Base-by-base conservation (phyloP, 164 flowering plant genomes). In the Dillenia turbinata region DNA sequence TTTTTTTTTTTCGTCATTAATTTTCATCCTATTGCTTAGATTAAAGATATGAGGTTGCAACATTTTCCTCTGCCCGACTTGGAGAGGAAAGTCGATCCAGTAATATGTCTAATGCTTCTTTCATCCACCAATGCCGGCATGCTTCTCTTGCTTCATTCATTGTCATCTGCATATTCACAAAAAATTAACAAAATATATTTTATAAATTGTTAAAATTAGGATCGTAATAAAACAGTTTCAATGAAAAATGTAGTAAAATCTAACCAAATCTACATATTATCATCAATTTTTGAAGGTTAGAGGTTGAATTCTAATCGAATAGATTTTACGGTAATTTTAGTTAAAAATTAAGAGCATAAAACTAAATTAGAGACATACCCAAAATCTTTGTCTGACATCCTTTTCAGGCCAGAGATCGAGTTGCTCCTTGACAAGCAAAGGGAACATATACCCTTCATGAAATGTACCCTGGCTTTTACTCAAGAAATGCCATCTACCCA, bases 371-470 rank as follows among this genome's bases (percentile, higher is more conserved):
- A 33, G 59, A 56, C 87, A 5, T 79, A 91, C 97, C 97, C 97
- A 92, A 59, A 65, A 44, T 67, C 97, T 73, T 65, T 70, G 74
- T 0, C 96, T 75, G 14, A 73, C 68, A 49, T 77, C 46, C 54
- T 77, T 74, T 65, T 89, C 97, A 0, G 96, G 96, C 97, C 97
- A 92, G 1, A 66, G 66, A n/a, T 87, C 92, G 5, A 86, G 83
- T 65, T 85, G 81, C 67, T 92, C 78, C 13, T 73, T 76, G 0
- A 92, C 96, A 51, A 76, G 78, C 67, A 89, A 69, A 43, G 97
- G 88, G 60, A 84, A 89, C 94, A 92, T 83, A 66, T 66, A 67
- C 0, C 94, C 96, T 68, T 85, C 94, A 66, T 86, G 80, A 12
- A 64, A 60, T 10, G 79, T 72, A 49, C 77, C 85, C 11, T 76